Percentiles rank a stretch among this genome's conserved stretches.
These are phyloP conservation scores for Scedosporium dehoogii DNA, from an alignment of 2,329 filamentous ascomycete genomes.

Conservation along the genomic window DNA sequence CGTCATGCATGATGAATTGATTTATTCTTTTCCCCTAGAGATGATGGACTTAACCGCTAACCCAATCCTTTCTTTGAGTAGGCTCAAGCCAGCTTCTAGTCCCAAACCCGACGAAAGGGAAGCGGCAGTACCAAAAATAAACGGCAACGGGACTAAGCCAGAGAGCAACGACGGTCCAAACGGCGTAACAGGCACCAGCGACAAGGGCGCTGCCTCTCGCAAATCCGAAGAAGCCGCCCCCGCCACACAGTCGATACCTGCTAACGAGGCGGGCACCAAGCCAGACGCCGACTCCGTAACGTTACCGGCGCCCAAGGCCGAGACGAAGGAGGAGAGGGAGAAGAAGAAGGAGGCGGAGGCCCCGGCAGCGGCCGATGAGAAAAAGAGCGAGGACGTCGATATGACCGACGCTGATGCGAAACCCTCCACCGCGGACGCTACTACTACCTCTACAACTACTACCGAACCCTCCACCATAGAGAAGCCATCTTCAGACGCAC, in stretches of 20 bases:
- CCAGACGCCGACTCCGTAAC: slow-evolving; percentile 1
- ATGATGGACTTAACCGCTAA: background rate
- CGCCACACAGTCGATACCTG: background rate
- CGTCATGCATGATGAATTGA: slow-evolving; percentile 3
- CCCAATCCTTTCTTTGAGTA: slow-evolving; percentile 14
- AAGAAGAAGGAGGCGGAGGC: background rate
- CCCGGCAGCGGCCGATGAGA: background rate
- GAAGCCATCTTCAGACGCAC: background rate
- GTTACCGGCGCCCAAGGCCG: background rate
- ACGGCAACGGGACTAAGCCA: slow-evolving; percentile 14
- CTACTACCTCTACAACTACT: background rate
- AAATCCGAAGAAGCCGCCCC: slow-evolving; percentile 1
- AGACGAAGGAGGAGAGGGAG: background rate
- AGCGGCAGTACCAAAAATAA: slow-evolving; percentile 14
- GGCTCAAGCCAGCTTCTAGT: slow-evolving; percentile 12
- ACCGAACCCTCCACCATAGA: background rate
- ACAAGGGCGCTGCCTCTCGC: background rate
- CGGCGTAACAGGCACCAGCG: slow-evolving; percentile 11
- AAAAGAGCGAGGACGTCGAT: slow-evolving; percentile 4
- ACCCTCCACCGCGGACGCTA: background rate
- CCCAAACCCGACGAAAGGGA: slow-evolving; percentile 11
- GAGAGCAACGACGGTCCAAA: slow-evolving; percentile 15
- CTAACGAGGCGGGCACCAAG: slow-evolving; percentile 4
- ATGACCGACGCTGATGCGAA: slow-evolving; percentile 6
- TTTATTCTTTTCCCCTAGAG: background rate